A percentile compares a stretch with the other conserved stretches of the same genome.
Conservation (phyloP, 176 grass and related monocot genomes). For the Rhynchospora breviuscula region DNA sequence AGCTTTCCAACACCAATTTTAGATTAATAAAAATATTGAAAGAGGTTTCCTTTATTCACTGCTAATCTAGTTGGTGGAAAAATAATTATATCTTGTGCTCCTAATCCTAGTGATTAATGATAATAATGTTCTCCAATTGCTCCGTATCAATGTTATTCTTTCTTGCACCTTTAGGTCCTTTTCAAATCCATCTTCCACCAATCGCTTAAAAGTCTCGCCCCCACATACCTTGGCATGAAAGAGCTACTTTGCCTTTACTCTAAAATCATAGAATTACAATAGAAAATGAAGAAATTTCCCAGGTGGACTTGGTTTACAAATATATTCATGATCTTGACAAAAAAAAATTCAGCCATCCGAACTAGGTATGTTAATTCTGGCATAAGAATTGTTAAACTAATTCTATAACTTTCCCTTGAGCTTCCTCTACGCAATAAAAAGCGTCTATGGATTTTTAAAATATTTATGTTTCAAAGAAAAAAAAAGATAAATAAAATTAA, state of each 20-base stretch:
- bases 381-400: neutral
- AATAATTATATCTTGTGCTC: constrained; percentile 9
- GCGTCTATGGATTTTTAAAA: neutral
- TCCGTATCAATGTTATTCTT: neutral
- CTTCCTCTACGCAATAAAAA: neutral
- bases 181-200: neutral
- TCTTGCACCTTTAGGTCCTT: neutral
- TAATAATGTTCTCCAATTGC: neutral
- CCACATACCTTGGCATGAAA: neutral
- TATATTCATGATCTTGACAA: neutral
- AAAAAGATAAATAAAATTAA: neutral
- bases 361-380: neutral
- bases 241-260: constrained; percentile 8
- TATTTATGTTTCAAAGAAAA: neutral
- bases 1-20: neutral
- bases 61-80: neutral
- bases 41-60: neutral
- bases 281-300: neutral
- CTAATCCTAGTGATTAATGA: neutral
- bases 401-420: too few species aligned
- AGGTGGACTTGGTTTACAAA: constrained; percentile 4
- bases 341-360: neutral
- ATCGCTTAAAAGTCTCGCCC: neutral
- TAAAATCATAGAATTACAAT: constrained; percentile 1
- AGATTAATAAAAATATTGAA: neutral